Base-by-base conservation (phyloP, 1,139 yeast species). In the Suzukiozyma palmioleophila region DNA sequence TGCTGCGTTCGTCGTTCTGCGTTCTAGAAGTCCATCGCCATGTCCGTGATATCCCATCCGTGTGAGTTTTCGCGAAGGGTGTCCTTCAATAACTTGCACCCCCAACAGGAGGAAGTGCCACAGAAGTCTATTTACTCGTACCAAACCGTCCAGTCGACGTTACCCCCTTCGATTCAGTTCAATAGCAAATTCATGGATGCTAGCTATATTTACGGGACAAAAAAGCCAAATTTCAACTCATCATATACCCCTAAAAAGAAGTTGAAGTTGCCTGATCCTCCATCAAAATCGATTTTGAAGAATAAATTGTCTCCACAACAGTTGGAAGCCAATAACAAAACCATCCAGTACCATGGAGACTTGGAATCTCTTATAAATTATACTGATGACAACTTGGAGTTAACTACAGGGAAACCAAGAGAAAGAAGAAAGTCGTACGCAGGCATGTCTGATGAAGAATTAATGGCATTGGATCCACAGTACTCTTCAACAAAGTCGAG, bases 361-460 rank as follows among this genome's bases (percentile, higher is more conserved):
- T 35, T 56, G 21, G 59, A 52, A 11, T 46, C 56, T 36, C 59
- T 53, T 11, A 49, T 55, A 30, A 53, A 48, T 36, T 39, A 38
- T 3, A 40, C 35, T 2, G 50, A 46, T 25, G 43, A 47, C 8
- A 45, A 46, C 26, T 29, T 26, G 3, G 41, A 36, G 18, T 39
- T 26, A 21, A 33, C 36, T 18, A 33, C 36, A 8, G 36, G 32
- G 10, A 15, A 15, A 22, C 13, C 29, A 13, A 4, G 38, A 24
- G 49, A 56, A 1, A 57, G 78, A 35, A 66, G 79, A 45, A 79
- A 79, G 53, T 75, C 82, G 26, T 73, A 79, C 48, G 73, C 77
- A 10, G 82, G 73, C 3, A 77, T 83, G 85, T 69, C 84, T 3
- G 70, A 76, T 52, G 83, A 77, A 46, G 88, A 83, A 54, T 61